Conservation (phyloP, 257 asterid genomes). For the Jacaranda copaia region DNA sequence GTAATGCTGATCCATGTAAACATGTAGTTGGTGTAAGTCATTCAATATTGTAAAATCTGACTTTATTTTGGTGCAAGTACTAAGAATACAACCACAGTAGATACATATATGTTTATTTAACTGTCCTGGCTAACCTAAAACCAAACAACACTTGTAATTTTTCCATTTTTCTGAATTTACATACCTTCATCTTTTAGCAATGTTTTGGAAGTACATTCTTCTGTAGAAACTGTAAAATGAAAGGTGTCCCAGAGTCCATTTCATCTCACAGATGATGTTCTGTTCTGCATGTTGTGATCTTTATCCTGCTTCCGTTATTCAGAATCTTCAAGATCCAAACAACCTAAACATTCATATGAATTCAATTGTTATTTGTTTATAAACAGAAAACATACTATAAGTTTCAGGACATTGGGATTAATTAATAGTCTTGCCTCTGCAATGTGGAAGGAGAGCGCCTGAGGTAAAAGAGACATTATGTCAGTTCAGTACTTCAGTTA, state of each 20-base stretch:
- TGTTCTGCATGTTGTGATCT: slow-evolving; percentile 26
- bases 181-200: slow-evolving; percentile 6
- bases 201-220: slow-evolving; percentile 1
- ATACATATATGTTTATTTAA: background rate
- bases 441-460: slow-evolving; percentile 67
- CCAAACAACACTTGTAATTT: slow-evolving; percentile 1
- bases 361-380: background rate
- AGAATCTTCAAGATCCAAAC: slow-evolving; percentile 60
- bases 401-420: background rate
- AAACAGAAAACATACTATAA: slow-evolving; percentile 9
- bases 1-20: background rate
- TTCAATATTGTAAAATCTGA: background rate
- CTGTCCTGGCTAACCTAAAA: background rate
- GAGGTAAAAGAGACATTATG: slow-evolving; percentile 36
- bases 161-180: slow-evolving; percentile 1
- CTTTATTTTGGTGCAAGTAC: background rate
- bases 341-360: slow-evolving; percentile 51
- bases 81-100: slow-evolving; percentile 1
- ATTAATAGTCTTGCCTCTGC: slow-evolving; percentile 51
- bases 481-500: slow-evolving; percentile 36
- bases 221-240: background rate
- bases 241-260: background rate
- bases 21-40: background rate
- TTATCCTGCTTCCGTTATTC: slow-evolving; percentile 13
- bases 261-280: slow-evolving; percentile 19